Evolutionary conservation across 352 stramenopile genomes (phyloP).

Genomic region (Phytophthora sojae): DNA sequence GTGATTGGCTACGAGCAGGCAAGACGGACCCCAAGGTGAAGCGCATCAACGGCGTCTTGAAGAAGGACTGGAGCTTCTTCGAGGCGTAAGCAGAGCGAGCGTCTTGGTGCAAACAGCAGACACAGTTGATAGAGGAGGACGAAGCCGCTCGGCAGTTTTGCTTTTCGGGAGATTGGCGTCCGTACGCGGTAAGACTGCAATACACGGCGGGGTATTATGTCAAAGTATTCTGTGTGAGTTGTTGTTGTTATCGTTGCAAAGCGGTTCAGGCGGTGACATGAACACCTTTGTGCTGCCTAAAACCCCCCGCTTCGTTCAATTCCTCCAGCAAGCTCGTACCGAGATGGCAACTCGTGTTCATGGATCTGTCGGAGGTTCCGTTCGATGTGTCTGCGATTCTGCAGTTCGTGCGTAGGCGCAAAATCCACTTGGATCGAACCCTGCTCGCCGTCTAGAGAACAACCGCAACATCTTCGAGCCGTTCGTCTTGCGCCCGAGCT

Average conservation of each 20-base stretch:
- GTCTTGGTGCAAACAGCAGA: neutral
- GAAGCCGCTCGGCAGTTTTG: neutral
- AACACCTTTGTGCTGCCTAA: neutral
- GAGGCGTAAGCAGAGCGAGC: constrained; percentile 20
- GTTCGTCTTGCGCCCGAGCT: constrained; percentile 20
- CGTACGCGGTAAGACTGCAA: constrained; percentile 32
- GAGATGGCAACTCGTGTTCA: neutral
- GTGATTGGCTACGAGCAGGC: constrained; percentile 40
- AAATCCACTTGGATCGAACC: constrained; percentile 20
- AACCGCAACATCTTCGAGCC: constrained; percentile 22
- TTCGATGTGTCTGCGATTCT: constrained; percentile 24
- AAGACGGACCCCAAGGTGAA: constrained; percentile 76
- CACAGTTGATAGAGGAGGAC: constrained; percentile 4
- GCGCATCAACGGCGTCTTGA: constrained; percentile 80
- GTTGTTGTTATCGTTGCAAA: too few species aligned
- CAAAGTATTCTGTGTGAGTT: constrained; percentile 11
- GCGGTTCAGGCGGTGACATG: too few species aligned
- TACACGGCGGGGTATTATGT: constrained; percentile 44
- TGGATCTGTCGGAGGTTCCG: constrained; percentile 22
- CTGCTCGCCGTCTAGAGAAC: constrained; percentile 2
- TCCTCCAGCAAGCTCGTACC: neutral
- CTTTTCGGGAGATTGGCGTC: neutral
- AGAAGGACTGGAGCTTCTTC: constrained; percentile 71
- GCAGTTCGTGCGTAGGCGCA: constrained; percentile 7
- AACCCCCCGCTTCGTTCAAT: neutral